A percentile compares a stretch with the other conserved stretches of the same genome.
Conservation (phyloP, 2,329 filamentous ascomycete species). For the Colletotrichum godetiae region DNA sequence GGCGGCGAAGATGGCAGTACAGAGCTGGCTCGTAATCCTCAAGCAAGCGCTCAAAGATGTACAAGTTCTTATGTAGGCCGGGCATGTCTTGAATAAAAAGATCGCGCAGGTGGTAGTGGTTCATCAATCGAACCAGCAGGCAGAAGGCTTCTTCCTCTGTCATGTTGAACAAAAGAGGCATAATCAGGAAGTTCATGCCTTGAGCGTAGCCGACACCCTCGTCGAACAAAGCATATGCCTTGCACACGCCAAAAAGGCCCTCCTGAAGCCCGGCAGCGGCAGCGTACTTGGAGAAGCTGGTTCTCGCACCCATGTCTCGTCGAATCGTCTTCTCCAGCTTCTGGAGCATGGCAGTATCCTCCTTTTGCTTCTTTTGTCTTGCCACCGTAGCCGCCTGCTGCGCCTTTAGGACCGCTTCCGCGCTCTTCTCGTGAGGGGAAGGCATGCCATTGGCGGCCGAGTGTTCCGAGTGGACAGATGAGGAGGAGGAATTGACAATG, state of each 20-base stretch:
- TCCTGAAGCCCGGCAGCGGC: constrained; percentile 92
- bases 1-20: constrained; percentile 91
- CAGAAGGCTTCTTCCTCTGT: constrained; percentile 97
- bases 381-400: constrained; percentile 74
- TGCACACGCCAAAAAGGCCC: constrained; percentile 93
- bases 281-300: constrained; percentile 96
- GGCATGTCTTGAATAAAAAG: constrained; percentile 97
- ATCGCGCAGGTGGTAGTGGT: constrained; percentile 92
- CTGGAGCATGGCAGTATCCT: constrained; percentile 77
- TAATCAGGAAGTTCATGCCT: constrained; percentile 98
- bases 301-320: constrained; percentile 89
- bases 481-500: constrained; percentile 80
- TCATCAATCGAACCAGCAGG: constrained; percentile 93
- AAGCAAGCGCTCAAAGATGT: constrained; percentile 93
- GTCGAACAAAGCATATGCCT: constrained; percentile 96
- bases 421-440: constrained; percentile 68
- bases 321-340: constrained; percentile 94
- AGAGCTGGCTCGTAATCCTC: constrained; percentile 95
- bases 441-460: constrained; percentile 70
- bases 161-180: constrained; percentile 98
- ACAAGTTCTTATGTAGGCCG: constrained; percentile 90
- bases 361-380: constrained; percentile 82
- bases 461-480: constrained; percentile 83
- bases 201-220: constrained; percentile 96
- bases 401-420: constrained; percentile 73